Evolutionary conservation across 345 rosid genomes (phyloP).

Genomic region (Arabis hirsuta): DNA sequence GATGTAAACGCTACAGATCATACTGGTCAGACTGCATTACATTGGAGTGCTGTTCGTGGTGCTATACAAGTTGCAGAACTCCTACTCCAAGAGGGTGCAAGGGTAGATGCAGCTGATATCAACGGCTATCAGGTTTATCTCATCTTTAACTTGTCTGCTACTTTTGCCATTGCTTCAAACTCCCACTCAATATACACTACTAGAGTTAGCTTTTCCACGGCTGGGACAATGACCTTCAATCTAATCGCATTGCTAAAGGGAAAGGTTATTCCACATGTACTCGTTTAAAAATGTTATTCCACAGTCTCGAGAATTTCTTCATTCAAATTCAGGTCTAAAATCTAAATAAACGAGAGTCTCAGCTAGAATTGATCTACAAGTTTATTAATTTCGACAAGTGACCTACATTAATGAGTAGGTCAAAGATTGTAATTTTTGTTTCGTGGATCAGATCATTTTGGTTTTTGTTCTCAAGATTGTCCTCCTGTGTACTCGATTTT

Average conservation of each 20-base stretch:
- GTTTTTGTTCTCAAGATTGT: neutral
- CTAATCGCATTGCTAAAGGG: too few relatives aligned
- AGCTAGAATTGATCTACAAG: too few relatives aligned
- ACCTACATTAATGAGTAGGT: neutral
- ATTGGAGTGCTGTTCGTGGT: conserved; percentile 99
- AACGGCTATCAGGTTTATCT: conserved; percentile 86
- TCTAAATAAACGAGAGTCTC: too few relatives aligned
- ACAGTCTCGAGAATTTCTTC: too few relatives aligned
- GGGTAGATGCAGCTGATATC: conserved; percentile 71
- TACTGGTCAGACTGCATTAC: conserved; percentile 93
- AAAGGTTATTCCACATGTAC: too few relatives aligned
- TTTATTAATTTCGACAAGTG: neutral
- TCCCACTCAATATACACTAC: neutral
- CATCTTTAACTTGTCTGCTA: neutral
- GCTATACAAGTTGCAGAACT: conserved; percentile 89
- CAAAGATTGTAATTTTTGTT: neutral
- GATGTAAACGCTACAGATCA: conserved; percentile 84
- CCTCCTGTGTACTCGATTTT: neutral
- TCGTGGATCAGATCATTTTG: neutral
- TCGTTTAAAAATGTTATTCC: too few relatives aligned
- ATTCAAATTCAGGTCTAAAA: too few relatives aligned
- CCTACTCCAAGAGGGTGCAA: conserved; percentile 84
- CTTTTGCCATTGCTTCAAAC: conserved; percentile 8
- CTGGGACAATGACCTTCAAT: neutral
- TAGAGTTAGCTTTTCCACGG: neutral